Evolutionary conservation across 2,329 filamentous ascomycete species (phyloP).

Genomic region (Neopestalotiopsis rosae): DNA sequence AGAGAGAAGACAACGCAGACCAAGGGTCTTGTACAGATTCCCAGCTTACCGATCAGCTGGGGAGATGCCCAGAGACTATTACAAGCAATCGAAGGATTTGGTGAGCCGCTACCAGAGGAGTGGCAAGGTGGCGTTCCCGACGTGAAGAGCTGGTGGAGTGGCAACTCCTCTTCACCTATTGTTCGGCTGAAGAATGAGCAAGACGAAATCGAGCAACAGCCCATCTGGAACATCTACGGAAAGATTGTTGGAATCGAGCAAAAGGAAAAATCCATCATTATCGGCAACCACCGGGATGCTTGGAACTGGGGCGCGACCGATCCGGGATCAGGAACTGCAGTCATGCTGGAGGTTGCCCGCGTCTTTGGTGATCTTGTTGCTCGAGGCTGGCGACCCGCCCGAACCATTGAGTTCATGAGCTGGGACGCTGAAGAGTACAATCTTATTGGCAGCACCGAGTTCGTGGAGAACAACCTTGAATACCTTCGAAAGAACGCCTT

Average conservation of each 20-base stretch:
- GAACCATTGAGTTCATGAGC: slow-evolving; percentile 96
- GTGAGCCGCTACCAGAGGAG: slow-evolving; percentile 67
- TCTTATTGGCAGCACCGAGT: slow-evolving; percentile 91
- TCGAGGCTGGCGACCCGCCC: slow-evolving; percentile 85
- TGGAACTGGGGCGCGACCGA: slow-evolving; percentile 90
- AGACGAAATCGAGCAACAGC: slow-evolving; percentile 80
- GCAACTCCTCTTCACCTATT: slow-evolving; percentile 73
- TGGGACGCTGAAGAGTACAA: slow-evolving; percentile 98
- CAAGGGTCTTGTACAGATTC: slow-evolving; percentile 78
- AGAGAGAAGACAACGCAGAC: slow-evolving; percentile 74
- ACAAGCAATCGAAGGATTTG: slow-evolving; percentile 76
- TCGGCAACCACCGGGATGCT: slow-evolving; percentile 92
- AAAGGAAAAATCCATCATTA: slow-evolving; percentile 79
- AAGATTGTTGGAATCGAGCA: slow-evolving; percentile 86
- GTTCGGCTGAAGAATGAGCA: slow-evolving; percentile 87
- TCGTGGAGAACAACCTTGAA: slow-evolving; percentile 84
- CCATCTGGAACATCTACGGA: slow-evolving; percentile 91
- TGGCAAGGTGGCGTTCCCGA: slow-evolving; percentile 83
- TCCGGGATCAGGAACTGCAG: slow-evolving; percentile 85
- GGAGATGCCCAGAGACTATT: slow-evolving; percentile 83
- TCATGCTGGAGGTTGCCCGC: slow-evolving; percentile 87
- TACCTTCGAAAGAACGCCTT: slow-evolving; percentile 74
- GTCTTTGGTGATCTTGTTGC: slow-evolving; percentile 80
- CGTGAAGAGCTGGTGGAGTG: slow-evolving; percentile 83
- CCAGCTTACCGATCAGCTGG: slow-evolving; percentile 89